phyloP scores from a whole-genome alignment of 345 rosid species.

The Cardamine resedifolia region DNA sequence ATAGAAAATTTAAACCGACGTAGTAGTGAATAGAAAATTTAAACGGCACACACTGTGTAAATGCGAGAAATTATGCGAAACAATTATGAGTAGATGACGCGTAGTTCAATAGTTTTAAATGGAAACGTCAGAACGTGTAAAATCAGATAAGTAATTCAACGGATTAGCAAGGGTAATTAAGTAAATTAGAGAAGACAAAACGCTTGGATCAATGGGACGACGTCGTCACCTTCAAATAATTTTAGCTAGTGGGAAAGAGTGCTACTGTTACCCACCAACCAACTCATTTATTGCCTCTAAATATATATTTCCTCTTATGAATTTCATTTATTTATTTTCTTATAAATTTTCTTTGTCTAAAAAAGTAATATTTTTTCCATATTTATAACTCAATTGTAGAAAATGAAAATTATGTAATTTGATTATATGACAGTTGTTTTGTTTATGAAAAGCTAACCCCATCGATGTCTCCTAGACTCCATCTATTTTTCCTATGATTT shows the following conservation, averaged over 20 bases:
- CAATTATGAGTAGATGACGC: not conserved
- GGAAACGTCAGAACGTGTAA: not conserved
- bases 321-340: not conserved
- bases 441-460: not conserved
- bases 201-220: slow-evolving; percentile 21
- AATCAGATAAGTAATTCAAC: not conserved
- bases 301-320: not conserved
- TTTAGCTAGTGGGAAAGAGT: slow-evolving; percentile 34
- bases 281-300: slow-evolving; percentile 31
- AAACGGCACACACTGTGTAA: slow-evolving; percentile 6
- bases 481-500: not conserved
- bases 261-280: slow-evolving; percentile 39
- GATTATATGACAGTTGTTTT: not conserved
- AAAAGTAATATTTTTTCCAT: not conserved
- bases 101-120: not conserved
- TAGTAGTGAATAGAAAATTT: not conserved
- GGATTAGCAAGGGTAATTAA: not conserved
- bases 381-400: not conserved
- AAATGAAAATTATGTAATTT: not conserved
- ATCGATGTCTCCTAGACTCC: not conserved
- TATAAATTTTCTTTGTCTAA: not conserved
- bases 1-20: not conserved
- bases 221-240: slow-evolving; percentile 37
- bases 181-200: not conserved
- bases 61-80: not conserved